These are phyloP conservation scores for Epichloe amarillans DNA, from an alignment of 2,329 filamentous ascomycete genomes.

Conservation along the genomic window DNA sequence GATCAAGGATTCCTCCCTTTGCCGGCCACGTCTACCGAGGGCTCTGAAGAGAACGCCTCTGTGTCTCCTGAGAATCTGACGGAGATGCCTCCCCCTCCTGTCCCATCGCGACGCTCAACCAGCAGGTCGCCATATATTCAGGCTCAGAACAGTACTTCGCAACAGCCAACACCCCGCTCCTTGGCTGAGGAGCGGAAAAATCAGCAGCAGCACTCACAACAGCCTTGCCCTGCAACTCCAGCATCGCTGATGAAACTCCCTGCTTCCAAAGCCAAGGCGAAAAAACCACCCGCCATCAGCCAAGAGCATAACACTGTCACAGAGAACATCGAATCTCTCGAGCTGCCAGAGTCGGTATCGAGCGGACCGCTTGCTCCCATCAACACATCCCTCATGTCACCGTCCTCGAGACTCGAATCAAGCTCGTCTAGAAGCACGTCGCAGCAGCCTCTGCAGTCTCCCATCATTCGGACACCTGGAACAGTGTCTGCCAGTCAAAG, in stretches of 20 bases:
- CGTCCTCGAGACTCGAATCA: slow-evolving; percentile 23
- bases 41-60: slow-evolving; percentile 50
- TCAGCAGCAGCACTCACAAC: slow-evolving; percentile 10
- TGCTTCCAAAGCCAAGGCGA: slow-evolving; percentile 38
- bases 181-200: slow-evolving; percentile 4
- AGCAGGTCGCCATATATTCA: slow-evolving; percentile 55
- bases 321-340: slow-evolving; percentile 43
- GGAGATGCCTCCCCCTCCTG: slow-evolving; percentile 56
- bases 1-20: slow-evolving; percentile 26
- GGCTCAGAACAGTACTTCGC: slow-evolving; percentile 31
- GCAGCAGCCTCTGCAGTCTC: slow-evolving; percentile 36
- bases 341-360: slow-evolving; percentile 58
- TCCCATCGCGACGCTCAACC: slow-evolving; percentile 51
- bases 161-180: slow-evolving; percentile 11
- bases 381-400: slow-evolving; percentile 28
- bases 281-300: slow-evolving; percentile 24
- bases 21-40: slow-evolving; percentile 32
- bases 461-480: slow-evolving; percentile 28
- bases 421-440: slow-evolving; percentile 35
- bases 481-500: slow-evolving; percentile 49
- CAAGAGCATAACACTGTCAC: slow-evolving; percentile 24
- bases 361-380: slow-evolving; percentile 19
- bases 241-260: slow-evolving; percentile 75
- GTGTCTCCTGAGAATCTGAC: slow-evolving; percentile 50
- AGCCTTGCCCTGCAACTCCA: slow-evolving; percentile 61